Base-by-base conservation (phyloP, 805 yeast genomes). In the Yamadazyma phyllophila region DNA sequence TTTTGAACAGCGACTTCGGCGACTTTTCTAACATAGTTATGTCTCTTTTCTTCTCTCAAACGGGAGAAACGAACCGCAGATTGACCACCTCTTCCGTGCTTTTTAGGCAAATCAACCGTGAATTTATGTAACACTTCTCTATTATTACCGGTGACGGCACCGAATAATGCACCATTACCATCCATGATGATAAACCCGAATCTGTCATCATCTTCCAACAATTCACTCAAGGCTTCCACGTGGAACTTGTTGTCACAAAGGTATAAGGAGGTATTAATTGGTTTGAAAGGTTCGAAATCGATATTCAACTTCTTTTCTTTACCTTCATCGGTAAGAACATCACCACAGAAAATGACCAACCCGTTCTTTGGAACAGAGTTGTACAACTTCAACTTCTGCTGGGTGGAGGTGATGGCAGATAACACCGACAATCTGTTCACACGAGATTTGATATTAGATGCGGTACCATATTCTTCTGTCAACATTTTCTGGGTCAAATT, bases 81-180 rank as follows among this genome's bases (percentile, higher is more conserved):
- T 76, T 94, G 99, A 85, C 99, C 99, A 87, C 99, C 99, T 80
- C 99, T 87, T 62, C 99, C 99, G 78, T 94, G 99, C 88, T 94
- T 94, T 77, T 94, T 94, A 60, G 99, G 99, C 60, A 94, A 77
- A 69, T 94, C 99, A 46, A 94, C 99, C 1, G 76, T 86, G 72
- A 94, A 94, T 71, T 94, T 94, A 71, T 92, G 96, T 62, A 94
- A 76, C 37, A 94, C 88, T 52, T 94, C 97, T 76, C 99, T 85
- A 39, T 96, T 91, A 74, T 94, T 94, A 67, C 99, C 99, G 37
- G 95, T 83, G 45, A 94, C 82, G 14, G 95, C 79, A 71, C 99
- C 99, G 58, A 94, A 94, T 55, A 94, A 76, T 2, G 97, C 88
- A 49, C 99, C 99, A 67, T 91, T 90, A 88, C 99, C 99, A 72